Percentiles rank a stretch among this genome's conserved stretches.
These are phyloP conservation scores for Rhodomyrtus psidioides DNA, from an alignment of 441 rosid species.

Conservation along the genomic window DNA sequence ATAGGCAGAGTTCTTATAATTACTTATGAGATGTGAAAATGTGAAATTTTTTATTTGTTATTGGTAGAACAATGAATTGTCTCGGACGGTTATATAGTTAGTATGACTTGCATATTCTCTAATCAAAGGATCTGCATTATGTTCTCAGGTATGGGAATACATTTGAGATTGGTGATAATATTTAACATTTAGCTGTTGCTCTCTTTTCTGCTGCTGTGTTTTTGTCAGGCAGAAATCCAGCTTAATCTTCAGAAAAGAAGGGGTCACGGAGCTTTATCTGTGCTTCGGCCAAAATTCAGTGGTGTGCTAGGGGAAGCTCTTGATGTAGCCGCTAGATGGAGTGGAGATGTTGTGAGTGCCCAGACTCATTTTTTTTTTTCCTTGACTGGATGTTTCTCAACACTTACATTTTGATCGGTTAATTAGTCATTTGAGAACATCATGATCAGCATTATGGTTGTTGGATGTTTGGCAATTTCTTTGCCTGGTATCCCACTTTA, in stretches of 20 bases:
- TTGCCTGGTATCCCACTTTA: neutral
- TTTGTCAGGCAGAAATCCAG: conserved; percentile 92
- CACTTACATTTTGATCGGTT: neutral
- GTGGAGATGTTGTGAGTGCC: conserved; percentile 97
- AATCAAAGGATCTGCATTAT: neutral
- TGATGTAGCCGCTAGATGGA: conserved; percentile 97
- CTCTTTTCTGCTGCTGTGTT: conserved; percentile 14
- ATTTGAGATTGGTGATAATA: neutral
- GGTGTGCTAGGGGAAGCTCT: conserved; percentile 98
- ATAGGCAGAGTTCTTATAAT: too few relatives aligned
- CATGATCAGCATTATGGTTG: neutral
- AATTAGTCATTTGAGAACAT: neutral
- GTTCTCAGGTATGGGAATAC: neutral
- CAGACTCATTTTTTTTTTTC: neutral
- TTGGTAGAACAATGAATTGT: neutral
- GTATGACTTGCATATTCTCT: neutral
- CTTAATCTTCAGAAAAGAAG: conserved; percentile 95
- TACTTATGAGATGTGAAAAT: neutral
- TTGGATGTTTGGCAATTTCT: neutral
- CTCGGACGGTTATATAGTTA: neutral
- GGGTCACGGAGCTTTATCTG: conserved; percentile 92
- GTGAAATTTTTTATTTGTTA: neutral
- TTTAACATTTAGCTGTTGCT: neutral
- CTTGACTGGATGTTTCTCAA: neutral
- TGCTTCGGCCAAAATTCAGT: conserved; percentile 88